Percentiles rank a stretch among this genome's conserved stretches.
Evolutionary conservation across 2,329 filamentous ascomycete genomes (phyloP).

Genomic region (Fusarium napiforme): DNA sequence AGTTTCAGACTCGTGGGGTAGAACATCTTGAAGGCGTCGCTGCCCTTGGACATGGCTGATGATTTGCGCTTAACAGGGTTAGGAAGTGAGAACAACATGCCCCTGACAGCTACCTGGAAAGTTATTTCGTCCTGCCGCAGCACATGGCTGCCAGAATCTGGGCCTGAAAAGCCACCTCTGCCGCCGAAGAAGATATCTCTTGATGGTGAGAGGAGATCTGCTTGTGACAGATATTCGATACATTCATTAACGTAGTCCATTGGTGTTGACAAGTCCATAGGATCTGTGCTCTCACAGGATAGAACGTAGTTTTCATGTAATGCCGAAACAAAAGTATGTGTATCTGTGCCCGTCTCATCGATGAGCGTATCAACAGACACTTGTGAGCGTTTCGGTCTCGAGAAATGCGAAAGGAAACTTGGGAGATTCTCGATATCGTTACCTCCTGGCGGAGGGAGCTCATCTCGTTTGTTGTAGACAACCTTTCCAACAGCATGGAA

Average conservation of each 20-base stretch:
- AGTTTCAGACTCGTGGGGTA: constrained; percentile 87
- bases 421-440: constrained; percentile 67
- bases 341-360: constrained; percentile 93
- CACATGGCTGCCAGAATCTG: constrained; percentile 74
- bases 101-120: constrained; percentile 90
- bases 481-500: constrained; percentile 98
- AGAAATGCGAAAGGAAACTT: constrained; percentile 64
- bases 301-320: constrained; percentile 93
- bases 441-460: constrained; percentile 54
- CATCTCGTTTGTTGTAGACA: constrained; percentile 91
- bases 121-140: constrained; percentile 93
- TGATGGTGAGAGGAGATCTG: constrained; percentile 84
- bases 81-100: constrained; percentile 85
- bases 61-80: constrained; percentile 82
- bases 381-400: constrained; percentile 71
- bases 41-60: constrained; percentile 55
- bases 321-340: constrained; percentile 87
- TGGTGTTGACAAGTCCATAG: constrained; percentile 66
- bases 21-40: constrained; percentile 86
- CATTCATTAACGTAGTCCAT: constrained; percentile 86
- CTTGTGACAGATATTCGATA: constrained; percentile 86
- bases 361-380: constrained; percentile 81
- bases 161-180: constrained; percentile 62
- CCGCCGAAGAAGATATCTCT: constrained; percentile 75
- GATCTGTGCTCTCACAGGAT: constrained; percentile 74